These are phyloP conservation scores for Golubevia pallescens DNA, from an alignment of 1,284 basidiomycete genomes.

Conservation along the genomic window DNA sequence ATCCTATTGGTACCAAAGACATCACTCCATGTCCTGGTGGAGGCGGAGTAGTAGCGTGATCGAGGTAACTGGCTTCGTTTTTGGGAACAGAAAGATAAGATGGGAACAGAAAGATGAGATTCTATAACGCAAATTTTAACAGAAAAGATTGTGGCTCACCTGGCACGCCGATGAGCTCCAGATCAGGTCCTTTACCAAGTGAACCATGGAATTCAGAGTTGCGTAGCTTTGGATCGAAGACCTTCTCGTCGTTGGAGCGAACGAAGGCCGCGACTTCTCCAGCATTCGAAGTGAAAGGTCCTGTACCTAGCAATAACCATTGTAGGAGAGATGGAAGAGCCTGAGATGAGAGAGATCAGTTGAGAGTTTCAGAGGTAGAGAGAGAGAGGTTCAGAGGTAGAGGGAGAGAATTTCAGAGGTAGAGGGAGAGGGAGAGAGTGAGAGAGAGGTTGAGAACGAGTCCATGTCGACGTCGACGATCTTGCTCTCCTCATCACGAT, in stretches of 20 bases:
- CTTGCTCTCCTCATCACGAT: conserved; percentile 1
- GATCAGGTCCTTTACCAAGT: conserved; percentile 50
- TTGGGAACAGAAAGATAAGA: no score
- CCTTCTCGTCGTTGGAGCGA: conserved; percentile 48
- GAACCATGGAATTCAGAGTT: conserved; percentile 44
- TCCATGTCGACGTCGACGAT: conserved; percentile 35
- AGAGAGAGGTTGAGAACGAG: not conserved
- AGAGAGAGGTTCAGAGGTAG: conserved; percentile 68
- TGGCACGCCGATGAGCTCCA: conserved; percentile 59
- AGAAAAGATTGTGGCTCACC: conserved; percentile 16
- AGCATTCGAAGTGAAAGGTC: conserved; percentile 27
- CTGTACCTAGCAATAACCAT: conserved; percentile 34
- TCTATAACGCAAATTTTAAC: conserved; percentile 3
- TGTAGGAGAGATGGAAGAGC: conserved; percentile 17
- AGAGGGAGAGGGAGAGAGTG: conserved; percentile 44
- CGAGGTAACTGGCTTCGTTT: conserved; percentile 15
- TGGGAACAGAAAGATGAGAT: no score
- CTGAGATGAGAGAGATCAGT: conserved; percentile 11
- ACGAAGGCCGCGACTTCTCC: conserved; percentile 62
- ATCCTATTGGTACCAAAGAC: conserved; percentile 32
- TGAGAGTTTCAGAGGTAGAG: conserved; percentile 68
- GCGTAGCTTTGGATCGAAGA: conserved; percentile 35
- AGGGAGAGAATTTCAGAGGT: conserved; percentile 67
- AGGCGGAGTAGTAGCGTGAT: conserved; percentile 24
- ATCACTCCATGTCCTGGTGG: conserved; percentile 22